Percentiles rank a stretch among this genome's conserved stretches.
These are phyloP conservation scores for Fennellomyces sp. DNA, from an alignment of 371 early-diverging fungal genomes.

Conservation along the genomic window DNA sequence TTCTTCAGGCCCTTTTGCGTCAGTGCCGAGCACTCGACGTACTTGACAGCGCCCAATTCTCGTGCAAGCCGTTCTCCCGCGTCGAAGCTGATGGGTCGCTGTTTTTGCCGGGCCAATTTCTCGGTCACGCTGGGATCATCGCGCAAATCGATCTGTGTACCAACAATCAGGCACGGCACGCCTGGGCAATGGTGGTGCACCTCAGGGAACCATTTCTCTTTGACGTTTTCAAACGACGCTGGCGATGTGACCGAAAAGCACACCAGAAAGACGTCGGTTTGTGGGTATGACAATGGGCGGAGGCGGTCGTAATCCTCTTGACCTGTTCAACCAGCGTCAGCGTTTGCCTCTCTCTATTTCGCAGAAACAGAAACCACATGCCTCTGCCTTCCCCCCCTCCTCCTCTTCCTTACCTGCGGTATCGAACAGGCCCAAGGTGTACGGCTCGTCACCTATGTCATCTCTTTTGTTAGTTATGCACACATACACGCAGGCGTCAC, in stretches of 20 bases:
- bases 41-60: constrained; percentile 93
- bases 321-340: too few species aligned
- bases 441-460: constrained; percentile 72
- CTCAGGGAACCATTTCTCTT: constrained; percentile 90
- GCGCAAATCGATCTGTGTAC: constrained; percentile 95
- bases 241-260: constrained; percentile 96
- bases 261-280: constrained; percentile 93
- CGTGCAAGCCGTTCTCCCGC: constrained; percentile 86
- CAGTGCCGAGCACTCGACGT: constrained; percentile 97
- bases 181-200: constrained; percentile 98
- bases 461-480: too few species aligned
- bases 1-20: constrained; percentile 96
- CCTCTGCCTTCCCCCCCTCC: too few species aligned
- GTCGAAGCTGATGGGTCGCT: constrained; percentile 82
- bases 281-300: constrained; percentile 94
- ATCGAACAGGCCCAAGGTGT: constrained; percentile 94
- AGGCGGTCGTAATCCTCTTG: constrained; percentile 98
- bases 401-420: constrained; percentile 89
- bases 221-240: constrained; percentile 92
- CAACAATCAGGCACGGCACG: constrained; percentile 95
- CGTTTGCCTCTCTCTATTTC: too few species aligned
- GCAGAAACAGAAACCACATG: too few species aligned
- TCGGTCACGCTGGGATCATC: constrained; percentile 85
- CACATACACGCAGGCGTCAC: too few species aligned
- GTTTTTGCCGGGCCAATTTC: constrained; percentile 82